Base-by-base conservation (phyloP, 208 protist genomes). In the Histomonas meleagridis region DNA sequence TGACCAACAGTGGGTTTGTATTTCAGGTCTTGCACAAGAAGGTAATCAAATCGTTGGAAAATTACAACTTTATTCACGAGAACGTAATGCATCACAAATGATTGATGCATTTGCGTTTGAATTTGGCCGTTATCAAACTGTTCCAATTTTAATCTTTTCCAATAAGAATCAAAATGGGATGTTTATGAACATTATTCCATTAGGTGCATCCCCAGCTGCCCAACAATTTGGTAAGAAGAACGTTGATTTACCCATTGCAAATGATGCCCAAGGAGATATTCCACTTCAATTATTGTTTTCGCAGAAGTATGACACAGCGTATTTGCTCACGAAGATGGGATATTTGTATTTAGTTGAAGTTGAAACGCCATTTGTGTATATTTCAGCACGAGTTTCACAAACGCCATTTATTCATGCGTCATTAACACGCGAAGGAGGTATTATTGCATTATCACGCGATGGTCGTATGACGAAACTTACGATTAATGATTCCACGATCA, bases 211-310 rank as follows among this genome's bases (percentile, higher is more conserved):
- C 23, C 46, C 76, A 86, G 76, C 43, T 38, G 76, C 76, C 16
- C 76, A 86, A 48, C 40, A 43, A 51, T 86, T 86, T 28, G 76
- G 76, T 32, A 86, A 86, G 76, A 86, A 86, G 76, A 16, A 14
- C 14, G 40, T 12, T 35, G 76, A 86, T 86, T 18, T 86, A 26
- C 76, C 43, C 18, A 48, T 46, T 32, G 40, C 76, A 7, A 40
- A 12, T 26, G 76, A 86, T 86, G 76, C 76, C 16, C 40, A 48
- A 16, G 76, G 55, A 18, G 76, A 86, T 86, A 9, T 86, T 46
- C 76, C 76, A 86, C 76, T 86, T 16, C 43, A 86, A 51, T 4
- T 86, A 2, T 18, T 86, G 10, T 16, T 53, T 46, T 86, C 76
- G 38, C 46, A 40, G 38, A 32, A 86, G n/a, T 86, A 86, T 28